Evolutionary conservation across 495 filamentous ascomycete species (phyloP), one percentile per base, ranked within the genome.

Genomic region (Chaetomium fimeti): DNA sequence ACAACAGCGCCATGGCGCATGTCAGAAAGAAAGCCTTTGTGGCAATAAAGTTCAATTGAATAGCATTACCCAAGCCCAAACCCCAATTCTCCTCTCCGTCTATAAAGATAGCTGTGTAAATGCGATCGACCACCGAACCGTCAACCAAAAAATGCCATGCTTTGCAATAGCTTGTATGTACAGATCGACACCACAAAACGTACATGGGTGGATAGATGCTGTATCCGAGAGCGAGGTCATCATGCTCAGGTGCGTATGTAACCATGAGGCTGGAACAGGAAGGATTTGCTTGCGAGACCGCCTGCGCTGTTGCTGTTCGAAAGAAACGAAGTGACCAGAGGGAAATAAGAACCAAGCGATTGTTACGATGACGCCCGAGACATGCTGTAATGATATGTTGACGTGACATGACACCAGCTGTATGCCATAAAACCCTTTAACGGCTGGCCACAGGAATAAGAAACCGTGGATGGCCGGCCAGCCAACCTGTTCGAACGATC

Each of bases 361-460:
- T 54, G 49, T 20, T 59, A 64, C 18, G 51, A 58, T 56, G 63
- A 65, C 63, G 63, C 63, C 62, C 40, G 57, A 60, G 60, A 54
- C 63, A 65, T 65, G 63, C 63, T 60, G 13, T 36, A 42, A 54
- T 47, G n/a, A 22, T 22, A 43, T 45, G 8, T 51, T 25, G 56
- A 32, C 55, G 48, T 43, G 62, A 57, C 62, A 36, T 60, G 62
- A 54, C 55, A 48, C 42, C 52, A 43, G 48, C 18, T 28, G 38
- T 27, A 45, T 53, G 59, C 47, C 59, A 27, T 13, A 22, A 15
- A 20, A 40, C 18, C 20, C 45, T 28, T 36, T 16, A 22, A 25
- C 28, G 22, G 22, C 5, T 55, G 54, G 32, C 36, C 32, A 20
- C 22, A 20, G 24, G 38, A 38, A 47, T 27, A 38, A 29, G 22